Evolutionary conservation across 306 rosid species (phyloP).

Genomic region (Calophaca sinica): DNA sequence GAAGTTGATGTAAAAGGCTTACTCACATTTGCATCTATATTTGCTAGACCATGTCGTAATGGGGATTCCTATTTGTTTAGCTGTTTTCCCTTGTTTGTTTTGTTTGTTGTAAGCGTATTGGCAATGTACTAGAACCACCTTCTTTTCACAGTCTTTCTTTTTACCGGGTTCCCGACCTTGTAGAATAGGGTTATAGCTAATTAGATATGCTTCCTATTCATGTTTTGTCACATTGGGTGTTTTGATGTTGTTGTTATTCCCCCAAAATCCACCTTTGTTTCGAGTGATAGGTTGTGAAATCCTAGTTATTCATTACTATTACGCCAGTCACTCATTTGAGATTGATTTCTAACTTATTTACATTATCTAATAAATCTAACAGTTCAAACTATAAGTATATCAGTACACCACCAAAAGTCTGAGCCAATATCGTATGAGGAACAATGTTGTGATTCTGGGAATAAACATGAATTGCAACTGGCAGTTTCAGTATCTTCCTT

Average conservation of each 20-base stretch:
- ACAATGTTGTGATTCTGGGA: too few species aligned
- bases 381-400: too few species aligned
- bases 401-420: too few species aligned
- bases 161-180: constrained; percentile 35
- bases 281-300: constrained; percentile 56
- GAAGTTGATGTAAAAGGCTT: constrained; percentile 48
- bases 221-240: constrained; percentile 56
- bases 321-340: constrained; percentile 18
- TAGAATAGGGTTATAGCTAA: constrained; percentile 46
- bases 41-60: constrained; percentile 49
- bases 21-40: constrained; percentile 37
- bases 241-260: constrained; percentile 55
- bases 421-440: too few species aligned
- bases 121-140: constrained; percentile 13
- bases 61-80: constrained; percentile 40
- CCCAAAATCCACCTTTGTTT: constrained; percentile 46
- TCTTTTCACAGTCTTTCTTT: background rate
- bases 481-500: too few species aligned
- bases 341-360: background rate
- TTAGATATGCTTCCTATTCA: constrained; percentile 51
- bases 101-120: constrained; percentile 51
- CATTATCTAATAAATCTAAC: too few species aligned
- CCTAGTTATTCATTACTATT: constrained; percentile 18
- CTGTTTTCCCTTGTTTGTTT: constrained; percentile 44
- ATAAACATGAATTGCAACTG: too few species aligned